phyloP scores from a whole-genome alignment of 1,284 basidiomycete genomes.

The Leccinum pseudoinsigne region DNA sequence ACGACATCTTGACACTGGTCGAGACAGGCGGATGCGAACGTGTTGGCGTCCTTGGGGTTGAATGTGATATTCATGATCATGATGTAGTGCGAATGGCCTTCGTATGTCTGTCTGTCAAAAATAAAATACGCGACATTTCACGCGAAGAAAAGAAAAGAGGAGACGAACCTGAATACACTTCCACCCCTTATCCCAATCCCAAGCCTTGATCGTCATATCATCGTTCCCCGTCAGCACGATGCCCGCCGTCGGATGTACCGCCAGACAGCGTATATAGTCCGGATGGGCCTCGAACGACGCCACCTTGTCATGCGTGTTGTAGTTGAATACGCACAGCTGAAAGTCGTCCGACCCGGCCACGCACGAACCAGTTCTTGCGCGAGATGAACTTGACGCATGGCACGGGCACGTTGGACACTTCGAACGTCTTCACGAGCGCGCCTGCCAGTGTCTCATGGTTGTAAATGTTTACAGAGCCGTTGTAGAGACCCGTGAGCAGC shows the following conservation, averaged over 20 bases:
- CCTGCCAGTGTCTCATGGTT: conserved; percentile 81
- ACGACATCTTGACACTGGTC: conserved; percentile 94
- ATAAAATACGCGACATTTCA: background rate
- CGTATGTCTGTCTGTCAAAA: conserved; percentile 66
- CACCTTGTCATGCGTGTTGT: conserved; percentile 99
- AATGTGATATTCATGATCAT: conserved; percentile 88
- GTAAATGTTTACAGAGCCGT: conserved; percentile 97
- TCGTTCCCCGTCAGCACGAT: conserved; percentile 96
- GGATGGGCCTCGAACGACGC: conserved; percentile 96
- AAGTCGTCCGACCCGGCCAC: conserved; percentile 94
- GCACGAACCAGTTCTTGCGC: too few relatives aligned
- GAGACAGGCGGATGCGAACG: conserved; percentile 94
- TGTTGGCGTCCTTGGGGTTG: conserved; percentile 98
- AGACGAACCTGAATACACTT: conserved; percentile 85
- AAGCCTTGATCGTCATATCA: conserved; percentile 99
- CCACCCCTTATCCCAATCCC: conserved; percentile 99
- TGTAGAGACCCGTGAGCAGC: conserved; percentile 86
- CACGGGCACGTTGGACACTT: too few relatives aligned
- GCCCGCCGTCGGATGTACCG: conserved; percentile 91
- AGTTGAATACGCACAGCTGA: conserved; percentile 97
- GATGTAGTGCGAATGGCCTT: conserved; percentile 99
- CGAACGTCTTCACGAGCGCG: too few relatives aligned
- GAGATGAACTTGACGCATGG: too few relatives aligned
- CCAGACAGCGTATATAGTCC: conserved; percentile 97
- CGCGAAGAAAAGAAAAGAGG: background rate